A percentile compares a stretch with the other conserved stretches of the same genome.
Conservation (phyloP, 768 basidiomycete species). For the Trametopsis cervina region DNA sequence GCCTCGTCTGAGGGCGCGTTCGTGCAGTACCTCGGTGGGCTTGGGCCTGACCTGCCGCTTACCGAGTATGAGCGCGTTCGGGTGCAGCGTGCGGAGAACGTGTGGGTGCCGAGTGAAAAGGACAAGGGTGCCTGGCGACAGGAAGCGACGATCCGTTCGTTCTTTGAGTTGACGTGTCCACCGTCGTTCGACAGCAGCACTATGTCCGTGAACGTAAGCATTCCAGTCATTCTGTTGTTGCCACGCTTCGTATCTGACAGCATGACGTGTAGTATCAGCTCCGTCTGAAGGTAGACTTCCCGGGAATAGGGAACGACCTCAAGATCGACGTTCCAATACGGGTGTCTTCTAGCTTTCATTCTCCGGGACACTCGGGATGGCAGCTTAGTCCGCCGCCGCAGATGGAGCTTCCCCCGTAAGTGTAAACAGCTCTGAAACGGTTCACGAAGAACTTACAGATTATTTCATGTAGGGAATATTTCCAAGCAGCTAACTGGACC, state of each 20-base stretch:
- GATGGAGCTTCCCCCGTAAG: too few relatives aligned
- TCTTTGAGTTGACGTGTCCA: not conserved
- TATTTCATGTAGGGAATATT: too few relatives aligned
- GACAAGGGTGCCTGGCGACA: slow-evolving; percentile 6
- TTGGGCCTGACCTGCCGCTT: slow-evolving; percentile 2
- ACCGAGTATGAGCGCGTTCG: too few relatives aligned
- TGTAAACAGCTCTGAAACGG: too few relatives aligned
- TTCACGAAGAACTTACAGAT: too few relatives aligned
- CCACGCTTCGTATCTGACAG: not conserved
- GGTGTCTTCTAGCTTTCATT: not conserved
- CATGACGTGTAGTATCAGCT: slow-evolving; percentile 1
- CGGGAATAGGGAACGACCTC: slow-evolving; percentile 10
- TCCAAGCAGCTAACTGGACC: too few relatives aligned
- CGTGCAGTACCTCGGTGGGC: not conserved
- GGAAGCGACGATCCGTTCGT: slow-evolving; percentile 6
- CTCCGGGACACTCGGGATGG: too few relatives aligned
- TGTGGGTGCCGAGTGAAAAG: slow-evolving; percentile 3
- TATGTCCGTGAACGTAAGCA: slow-evolving; percentile 1
- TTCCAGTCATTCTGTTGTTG: not conserved
- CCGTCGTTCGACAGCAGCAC: slow-evolving; percentile 2
- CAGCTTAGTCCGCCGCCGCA: too few relatives aligned
- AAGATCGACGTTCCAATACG: slow-evolving; percentile 1
- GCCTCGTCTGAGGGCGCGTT: not conserved
- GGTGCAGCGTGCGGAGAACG: not conserved
- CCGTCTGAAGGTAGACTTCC: slow-evolving; percentile 5